Evolutionary conservation across 805 yeast species (phyloP).

Genomic region (Saturnispora hagleri): DNA sequence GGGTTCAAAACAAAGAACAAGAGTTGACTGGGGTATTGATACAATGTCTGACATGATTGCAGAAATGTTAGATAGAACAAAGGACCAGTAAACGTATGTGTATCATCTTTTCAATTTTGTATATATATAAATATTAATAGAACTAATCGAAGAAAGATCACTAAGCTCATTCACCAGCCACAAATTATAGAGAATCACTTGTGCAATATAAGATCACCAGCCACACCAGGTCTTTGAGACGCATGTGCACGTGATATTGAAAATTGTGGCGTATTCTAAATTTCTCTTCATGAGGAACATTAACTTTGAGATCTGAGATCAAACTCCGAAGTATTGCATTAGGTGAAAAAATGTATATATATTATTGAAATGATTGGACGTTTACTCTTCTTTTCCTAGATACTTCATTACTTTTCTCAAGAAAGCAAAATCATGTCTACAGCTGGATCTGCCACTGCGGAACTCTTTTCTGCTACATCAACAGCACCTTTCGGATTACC

Average conservation of each 20-base stretch:
- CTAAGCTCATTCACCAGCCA: background rate
- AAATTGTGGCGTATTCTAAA: background rate
- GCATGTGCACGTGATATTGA: background rate
- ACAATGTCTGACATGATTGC: constrained; percentile 45
- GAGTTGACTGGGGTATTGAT: constrained; percentile 62
- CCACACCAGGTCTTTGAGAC: background rate
- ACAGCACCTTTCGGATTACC: constrained; percentile 53
- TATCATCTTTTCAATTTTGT: background rate
- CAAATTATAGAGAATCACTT: background rate
- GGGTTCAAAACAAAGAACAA: constrained; percentile 44
- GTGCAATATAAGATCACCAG: background rate
- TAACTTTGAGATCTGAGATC: background rate
- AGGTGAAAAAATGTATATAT: background rate
- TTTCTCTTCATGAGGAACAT: background rate
- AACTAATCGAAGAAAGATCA: background rate
- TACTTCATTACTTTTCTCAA: constrained; percentile 5
- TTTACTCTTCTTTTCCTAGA: background rate
- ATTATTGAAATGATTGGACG: background rate
- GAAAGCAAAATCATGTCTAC: constrained; percentile 16
- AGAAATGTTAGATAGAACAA: constrained; percentile 19
- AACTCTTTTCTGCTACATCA: constrained; percentile 30
- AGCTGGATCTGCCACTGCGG: constrained; percentile 9
- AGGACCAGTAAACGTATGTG: constrained; percentile 1
- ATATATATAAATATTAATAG: background rate
- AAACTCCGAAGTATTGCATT: constrained; percentile 3